A percentile compares a stretch with the other conserved stretches of the same genome.
These are phyloP conservation scores for Penicillium daleae DNA, from an alignment of 495 filamentous ascomycete genomes.

Conservation along the genomic window DNA sequence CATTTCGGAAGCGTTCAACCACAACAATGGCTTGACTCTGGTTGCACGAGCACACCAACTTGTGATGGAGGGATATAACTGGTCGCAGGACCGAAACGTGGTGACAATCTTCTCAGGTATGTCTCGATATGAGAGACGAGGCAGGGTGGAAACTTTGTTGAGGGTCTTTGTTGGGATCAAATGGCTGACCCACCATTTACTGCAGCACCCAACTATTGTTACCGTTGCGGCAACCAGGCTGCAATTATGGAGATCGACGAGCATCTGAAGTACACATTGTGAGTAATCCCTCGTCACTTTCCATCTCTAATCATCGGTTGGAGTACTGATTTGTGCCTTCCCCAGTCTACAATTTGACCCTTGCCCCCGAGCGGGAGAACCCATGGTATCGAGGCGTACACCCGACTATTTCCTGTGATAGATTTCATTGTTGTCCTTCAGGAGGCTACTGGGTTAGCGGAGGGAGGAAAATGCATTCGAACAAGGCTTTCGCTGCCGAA, in stretches of 20 bases:
- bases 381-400: slow-evolving; percentile 97
- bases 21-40: slow-evolving; percentile 97
- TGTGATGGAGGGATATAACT: slow-evolving; percentile 99
- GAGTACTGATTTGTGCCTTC: slow-evolving; percentile 18
- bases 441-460: slow-evolving; percentile 38
- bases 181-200: background rate
- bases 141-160: background rate
- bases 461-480: slow-evolving; percentile 37
- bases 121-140: slow-evolving; percentile 17
- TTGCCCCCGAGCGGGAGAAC: slow-evolving; percentile 94
- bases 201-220: slow-evolving; percentile 94
- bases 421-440: slow-evolving; percentile 38
- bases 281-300: slow-evolving; percentile 45
- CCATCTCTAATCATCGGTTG: too few relatives aligned
- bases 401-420: slow-evolving; percentile 97
- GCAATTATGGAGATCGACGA: slow-evolving; percentile 99
- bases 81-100: slow-evolving; percentile 95
- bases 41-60: slow-evolving; percentile 94
- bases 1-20: slow-evolving; percentile 99
- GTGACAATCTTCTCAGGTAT: slow-evolving; percentile 98
- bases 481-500: slow-evolving; percentile 33
- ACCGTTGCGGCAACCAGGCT: slow-evolving; percentile 97
- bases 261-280: slow-evolving; percentile 99
- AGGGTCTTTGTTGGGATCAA: background rate
- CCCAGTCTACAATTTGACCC: slow-evolving; percentile 97